Base-by-base conservation (phyloP, 148 eudicot species). In the Suaeda aralocaspica region DNA sequence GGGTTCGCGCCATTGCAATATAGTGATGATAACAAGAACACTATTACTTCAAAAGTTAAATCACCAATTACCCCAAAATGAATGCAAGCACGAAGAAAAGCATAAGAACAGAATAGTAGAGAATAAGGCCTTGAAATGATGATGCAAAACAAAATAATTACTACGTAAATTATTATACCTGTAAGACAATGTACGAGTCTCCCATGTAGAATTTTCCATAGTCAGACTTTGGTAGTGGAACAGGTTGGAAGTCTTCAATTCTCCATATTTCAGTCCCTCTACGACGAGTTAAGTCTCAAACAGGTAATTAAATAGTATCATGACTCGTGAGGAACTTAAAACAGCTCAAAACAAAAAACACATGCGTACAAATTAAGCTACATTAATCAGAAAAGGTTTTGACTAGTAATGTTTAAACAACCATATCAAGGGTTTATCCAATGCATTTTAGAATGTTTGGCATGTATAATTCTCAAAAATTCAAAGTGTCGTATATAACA, bases 231-330 rank as follows among this genome's bases (percentile, higher is more conserved):
- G 96, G 92, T 82, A 95, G 83, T 53, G 94, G 90, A 72, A 85
- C 99, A 24, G 97, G 97, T 76, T 76, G 84, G 68, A 95, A 95
- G 83, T 95, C 77, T 74, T 95, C 99, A 50, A 95, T 91, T 81
- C 99, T 82, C 99, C 99, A 95, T 71, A 95, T 88, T 71, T 95
- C 99, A 71, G 86, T 86, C 73, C 99, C 99, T 78, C 99, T 91
- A 72, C 10, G 57, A 70, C 36, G 59, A 66, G 89, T 95, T 88
- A 91, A 91, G 93, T 53, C 66, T 44, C 80, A 74, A 48, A 66
- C 44, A 62, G 30, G 29, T 26, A 52, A 18, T 44, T n/a, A 36
- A 3, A 8, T 36, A 36, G 5, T 3, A 8, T 36, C 41, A 36
- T 3, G 8, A n/a, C n/a, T n/a, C n/a, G n/a, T n/a, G n/a, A n/a